Percentiles rank a stretch among this genome's conserved stretches.
These are phyloP conservation scores for Euphrasia arctica DNA, from an alignment of 305 asterid species.

Conservation along the genomic window DNA sequence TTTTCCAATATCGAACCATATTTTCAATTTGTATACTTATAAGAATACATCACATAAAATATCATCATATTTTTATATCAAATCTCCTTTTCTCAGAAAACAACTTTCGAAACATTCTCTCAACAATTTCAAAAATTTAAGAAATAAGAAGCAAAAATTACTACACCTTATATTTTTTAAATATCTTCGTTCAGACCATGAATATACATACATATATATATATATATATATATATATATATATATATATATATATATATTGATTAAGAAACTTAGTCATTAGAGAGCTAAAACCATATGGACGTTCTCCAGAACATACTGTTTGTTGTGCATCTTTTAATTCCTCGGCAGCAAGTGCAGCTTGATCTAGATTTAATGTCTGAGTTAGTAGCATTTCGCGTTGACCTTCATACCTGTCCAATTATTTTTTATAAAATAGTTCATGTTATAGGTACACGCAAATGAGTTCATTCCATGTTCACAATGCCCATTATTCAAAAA, in stretches of 20 bases:
- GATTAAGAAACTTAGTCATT: slow-evolving; percentile 3
- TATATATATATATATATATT: too few species aligned
- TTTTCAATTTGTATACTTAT: neutral
- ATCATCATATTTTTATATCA: slow-evolving; percentile 4
- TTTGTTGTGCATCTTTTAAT: slow-evolving; percentile 77
- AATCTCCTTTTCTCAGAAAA: neutral
- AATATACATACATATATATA: neutral
- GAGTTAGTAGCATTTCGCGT: slow-evolving; percentile 77
- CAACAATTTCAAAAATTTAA: neutral
- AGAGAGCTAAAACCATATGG: slow-evolving; percentile 23
- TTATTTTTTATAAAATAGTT: slow-evolving; percentile 2
- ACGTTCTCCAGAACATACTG: slow-evolving; percentile 50
- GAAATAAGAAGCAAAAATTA: neutral
- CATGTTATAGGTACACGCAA: slow-evolving; percentile 22
- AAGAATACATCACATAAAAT: neutral
- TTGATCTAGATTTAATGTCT: slow-evolving; percentile 76
- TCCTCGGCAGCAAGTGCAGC: slow-evolving; percentile 78
- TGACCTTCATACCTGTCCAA: slow-evolving; percentile 70
- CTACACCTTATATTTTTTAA: slow-evolving; percentile 1
- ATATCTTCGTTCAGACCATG: neutral
- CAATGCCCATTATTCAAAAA: neutral
- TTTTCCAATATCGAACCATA: neutral
- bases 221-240: too few species aligned
- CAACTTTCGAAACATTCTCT: neutral
- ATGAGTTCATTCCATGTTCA: neutral